Evolutionary conservation across 345 rosid species (phyloP).

Genomic region (Aurinia saxatilis): DNA sequence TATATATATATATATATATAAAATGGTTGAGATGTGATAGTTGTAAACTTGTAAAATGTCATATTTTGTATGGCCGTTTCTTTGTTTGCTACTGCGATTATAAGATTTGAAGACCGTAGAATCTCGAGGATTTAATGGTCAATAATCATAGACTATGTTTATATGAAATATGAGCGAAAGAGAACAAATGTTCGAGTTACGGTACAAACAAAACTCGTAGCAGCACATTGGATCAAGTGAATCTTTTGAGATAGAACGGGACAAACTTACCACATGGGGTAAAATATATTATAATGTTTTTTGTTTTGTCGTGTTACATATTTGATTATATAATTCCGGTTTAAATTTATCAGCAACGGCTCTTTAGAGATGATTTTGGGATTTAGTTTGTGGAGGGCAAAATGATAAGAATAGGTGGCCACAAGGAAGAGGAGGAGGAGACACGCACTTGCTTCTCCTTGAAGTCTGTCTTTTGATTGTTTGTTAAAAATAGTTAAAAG

Average conservation of each 20-base stretch:
- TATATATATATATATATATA: no score
- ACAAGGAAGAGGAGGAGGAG: conserved; percentile 4
- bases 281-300: background rate
- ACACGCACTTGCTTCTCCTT: conserved; percentile 17
- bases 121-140: background rate
- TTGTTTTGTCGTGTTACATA: background rate
- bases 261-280: conserved; percentile 23
- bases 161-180: background rate
- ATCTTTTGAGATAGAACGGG: conserved; percentile 10
- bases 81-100: background rate
- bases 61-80: background rate
- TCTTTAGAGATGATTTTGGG: conserved; percentile 13
- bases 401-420: conserved; percentile 6
- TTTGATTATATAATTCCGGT: background rate
- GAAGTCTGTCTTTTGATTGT: conserved; percentile 12
- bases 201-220: background rate
- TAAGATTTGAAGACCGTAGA: background rate
- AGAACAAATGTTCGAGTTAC: conserved; percentile 27
- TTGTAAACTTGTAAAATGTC: background rate
- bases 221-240: conserved; percentile 9
- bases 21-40: background rate
- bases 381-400: conserved; percentile 10
- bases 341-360: conserved; percentile 10
- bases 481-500: background rate
- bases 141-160: background rate